These are phyloP conservation scores for Mrakia hoshinonis DNA, from an alignment of 768 basidiomycete species.

Conservation along the genomic window DNA sequence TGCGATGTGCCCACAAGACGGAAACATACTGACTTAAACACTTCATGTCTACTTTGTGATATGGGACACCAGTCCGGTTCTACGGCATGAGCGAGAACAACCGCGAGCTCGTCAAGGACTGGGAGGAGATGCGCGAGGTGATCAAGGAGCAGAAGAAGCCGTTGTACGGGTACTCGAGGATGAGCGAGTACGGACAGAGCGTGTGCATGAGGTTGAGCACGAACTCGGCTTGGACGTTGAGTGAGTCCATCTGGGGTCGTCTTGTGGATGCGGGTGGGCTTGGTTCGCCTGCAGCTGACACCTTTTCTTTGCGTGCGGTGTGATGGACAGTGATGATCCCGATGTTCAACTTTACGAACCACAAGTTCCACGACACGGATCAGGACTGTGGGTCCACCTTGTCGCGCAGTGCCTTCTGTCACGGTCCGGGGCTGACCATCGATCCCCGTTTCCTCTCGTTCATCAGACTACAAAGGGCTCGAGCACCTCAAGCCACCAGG, in stretches of 20 bases:
- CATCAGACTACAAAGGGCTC: background rate
- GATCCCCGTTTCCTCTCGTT: background rate
- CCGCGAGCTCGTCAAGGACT: conserved; percentile 16
- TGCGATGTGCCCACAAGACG: no score
- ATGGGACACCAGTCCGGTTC: conserved; percentile 28
- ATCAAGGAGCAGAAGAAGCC: conserved; percentile 7
- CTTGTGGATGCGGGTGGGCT: background rate
- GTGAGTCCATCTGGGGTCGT: conserved; percentile 1
- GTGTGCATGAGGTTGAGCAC: conserved; percentile 6
- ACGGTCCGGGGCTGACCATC: background rate
- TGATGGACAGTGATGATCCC: background rate
- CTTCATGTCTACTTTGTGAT: no score
- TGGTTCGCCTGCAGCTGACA: background rate
- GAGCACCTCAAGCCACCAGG: background rate
- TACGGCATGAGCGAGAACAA: conserved; percentile 13
- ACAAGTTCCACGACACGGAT: conserved; percentile 23
- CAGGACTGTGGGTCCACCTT: conserved; percentile 11
- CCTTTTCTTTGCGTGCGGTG: background rate
- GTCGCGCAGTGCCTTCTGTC: background rate
- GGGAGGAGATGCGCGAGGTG: background rate
- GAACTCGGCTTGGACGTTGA: background rate
- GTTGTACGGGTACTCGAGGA: conserved; percentile 13
- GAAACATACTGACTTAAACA: no score
- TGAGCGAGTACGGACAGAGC: conserved; percentile 20
- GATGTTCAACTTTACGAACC: conserved; percentile 24